Evolutionary conservation across 2,329 filamentous ascomycete genomes (phyloP), one percentile per base, ranked within the genome.

Genomic region (Zasmidium citrigriseum): DNA sequence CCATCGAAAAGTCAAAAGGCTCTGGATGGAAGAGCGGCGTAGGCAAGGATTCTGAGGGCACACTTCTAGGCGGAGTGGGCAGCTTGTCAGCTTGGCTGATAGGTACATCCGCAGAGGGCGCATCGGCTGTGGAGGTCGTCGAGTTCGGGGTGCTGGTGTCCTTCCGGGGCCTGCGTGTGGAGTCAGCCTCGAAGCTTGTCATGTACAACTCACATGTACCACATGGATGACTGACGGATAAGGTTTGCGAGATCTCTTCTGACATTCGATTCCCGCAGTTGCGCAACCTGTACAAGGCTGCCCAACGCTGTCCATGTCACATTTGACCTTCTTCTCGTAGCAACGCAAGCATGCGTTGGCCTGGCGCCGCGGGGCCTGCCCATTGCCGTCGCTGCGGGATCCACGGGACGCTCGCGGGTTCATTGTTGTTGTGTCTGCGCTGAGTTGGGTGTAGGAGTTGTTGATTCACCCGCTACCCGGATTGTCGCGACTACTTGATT

Each of bases 321-420:
- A 57, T 41, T 57, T 57, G 41, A 57, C 49, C 29, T 57, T 57
- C 49, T 57, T 57, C 45, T 57, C 55, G 29, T 57, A 57, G 55
- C 55, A 57, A 14, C 55, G 49, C 14, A 57, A 44, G 44, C 55
- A 57, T 20, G 55, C 55, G 27, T 53, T 57, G 25, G 55, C 55
- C 44, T 57, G 49, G n/a, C 55, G 25, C 29, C 55, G 55, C 20
- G 55, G 41, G 29, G 48, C 24, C 49, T 57, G 52, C 27, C 55
- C 47, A 23, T 47, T 51, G 22, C 55, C 53, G 49, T 57, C 49
- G 22, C 25, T 25, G 16, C 55, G 49, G 20, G 21, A 23, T n/a
- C 23, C 44, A 22, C 55, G 49, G 34, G 34, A 16, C 29, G 41
- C 21, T 49, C 49, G 49, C 16, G 55, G 16, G 47, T 50, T 52